Evolutionary conservation across 1,284 basidiomycete species (phyloP).

Genomic region (Anthracocystis setariae): DNA sequence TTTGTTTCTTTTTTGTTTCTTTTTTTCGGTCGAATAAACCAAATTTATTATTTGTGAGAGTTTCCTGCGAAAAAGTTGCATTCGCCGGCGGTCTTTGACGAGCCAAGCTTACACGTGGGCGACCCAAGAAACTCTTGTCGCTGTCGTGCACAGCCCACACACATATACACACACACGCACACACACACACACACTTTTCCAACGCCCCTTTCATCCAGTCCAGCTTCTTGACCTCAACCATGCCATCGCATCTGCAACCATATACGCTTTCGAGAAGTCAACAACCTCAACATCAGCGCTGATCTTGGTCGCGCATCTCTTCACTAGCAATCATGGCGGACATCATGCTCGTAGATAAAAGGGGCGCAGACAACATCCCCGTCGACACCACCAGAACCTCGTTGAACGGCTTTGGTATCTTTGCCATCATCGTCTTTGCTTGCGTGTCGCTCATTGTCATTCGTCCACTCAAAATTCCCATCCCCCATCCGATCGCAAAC

Average conservation of each 20-base stretch:
- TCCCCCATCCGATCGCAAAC: conserved; percentile 38
- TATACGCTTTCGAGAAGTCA: background rate
- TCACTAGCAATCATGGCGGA: conserved; percentile 11
- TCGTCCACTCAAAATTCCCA: conserved; percentile 51
- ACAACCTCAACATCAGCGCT: background rate
- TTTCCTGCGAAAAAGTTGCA: background rate
- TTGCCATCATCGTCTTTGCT: conserved; percentile 65
- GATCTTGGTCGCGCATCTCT: background rate
- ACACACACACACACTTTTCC: background rate
- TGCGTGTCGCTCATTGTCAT: conserved; percentile 63
- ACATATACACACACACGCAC: background rate
- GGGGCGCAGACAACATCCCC: conserved; percentile 10
- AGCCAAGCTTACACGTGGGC: background rate
- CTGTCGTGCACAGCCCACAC: background rate
- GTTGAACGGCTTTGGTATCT: conserved; percentile 64
- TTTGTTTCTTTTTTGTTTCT: too few species aligned
- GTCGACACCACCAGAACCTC: conserved; percentile 45
- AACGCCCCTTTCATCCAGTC: too few species aligned
- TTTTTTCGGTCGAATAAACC: too few species aligned
- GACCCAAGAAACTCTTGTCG: background rate
- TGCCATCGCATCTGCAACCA: background rate
- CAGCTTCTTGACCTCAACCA: background rate
- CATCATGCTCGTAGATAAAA: conserved; percentile 13
- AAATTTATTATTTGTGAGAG: too few species aligned
- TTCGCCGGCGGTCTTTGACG: background rate